Base-by-base conservation (phyloP, 495 filamentous ascomycete species). In the Talaromyces nanjingensis region DNA sequence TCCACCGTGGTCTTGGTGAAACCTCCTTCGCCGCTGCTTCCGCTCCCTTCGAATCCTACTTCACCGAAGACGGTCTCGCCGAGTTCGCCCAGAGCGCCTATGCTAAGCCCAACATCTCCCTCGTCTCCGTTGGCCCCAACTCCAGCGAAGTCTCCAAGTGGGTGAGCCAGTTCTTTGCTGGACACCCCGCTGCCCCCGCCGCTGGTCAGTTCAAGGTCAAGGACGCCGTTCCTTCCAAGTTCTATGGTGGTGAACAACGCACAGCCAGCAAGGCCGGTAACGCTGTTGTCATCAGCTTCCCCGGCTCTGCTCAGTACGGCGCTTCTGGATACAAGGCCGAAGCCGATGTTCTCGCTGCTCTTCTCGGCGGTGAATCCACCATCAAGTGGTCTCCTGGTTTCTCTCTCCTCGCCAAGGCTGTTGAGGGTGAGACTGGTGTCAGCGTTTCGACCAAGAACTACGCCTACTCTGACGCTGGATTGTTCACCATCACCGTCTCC, bases 341-440 rank as follows among this genome's bases (percentile, higher is more conserved):
- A 81, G 85, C 89, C 68, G 85, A 87, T 63, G 92, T 99, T 65
- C 87, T 99, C 25, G 86, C 91, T 64, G 88, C 91, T 58, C 86
- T 99, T 6, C 88, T 99, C 31, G 94, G 94, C 70, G 94, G 96
- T 49, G 78, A 92, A 75, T 88, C 91, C 65, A 87, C 78, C 74
- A 93, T 97, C 82, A 98, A 98, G 81, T 98, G 94, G 94, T 89
- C 89, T 27, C 82, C 91, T 62, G 96, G 94, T 62, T 97, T 96
- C 81, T 93, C 89, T 12, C 80, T 97, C 53, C 85, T 99, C 52
- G 83, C 88, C 63, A 91, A 96, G 79, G 89, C 87, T 49, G 82
- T 86, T 62, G 78, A 87, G 59, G 78, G 80, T 20, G 81, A 84
- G 73, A 84, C 87, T 22, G 85, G 88, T 68, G 86, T 88, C 62